These are phyloP conservation scores for Yamagishiella unicocca DNA, from an alignment of 139 green algal genomes.

Conservation along the genomic window DNA sequence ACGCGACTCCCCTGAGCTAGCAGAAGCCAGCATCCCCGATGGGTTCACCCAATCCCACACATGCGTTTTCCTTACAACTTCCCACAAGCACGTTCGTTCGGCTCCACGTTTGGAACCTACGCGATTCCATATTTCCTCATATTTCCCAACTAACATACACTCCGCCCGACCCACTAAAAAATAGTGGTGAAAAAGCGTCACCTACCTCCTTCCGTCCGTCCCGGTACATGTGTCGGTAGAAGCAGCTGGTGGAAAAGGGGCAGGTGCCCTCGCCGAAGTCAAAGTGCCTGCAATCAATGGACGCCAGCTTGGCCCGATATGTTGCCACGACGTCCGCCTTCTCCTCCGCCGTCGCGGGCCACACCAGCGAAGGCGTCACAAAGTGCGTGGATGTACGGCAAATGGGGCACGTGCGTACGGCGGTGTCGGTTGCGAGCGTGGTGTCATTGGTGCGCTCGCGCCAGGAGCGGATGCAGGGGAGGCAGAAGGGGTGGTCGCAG, in stretches of 20 bases:
- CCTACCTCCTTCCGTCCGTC: constrained; percentile 70
- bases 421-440: constrained; percentile 37
- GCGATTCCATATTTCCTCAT: background rate
- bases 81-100: background rate
- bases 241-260: constrained; percentile 88
- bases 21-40: too few relatives aligned
- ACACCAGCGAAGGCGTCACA: constrained; percentile 77
- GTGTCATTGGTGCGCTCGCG: constrained; percentile 40
- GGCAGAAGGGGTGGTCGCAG: constrained; percentile 90
- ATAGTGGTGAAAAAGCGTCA: background rate
- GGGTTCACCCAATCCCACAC: background rate
- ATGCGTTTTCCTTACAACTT: background rate
- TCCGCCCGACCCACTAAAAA: background rate
- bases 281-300: constrained; percentile 77
- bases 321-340: constrained; percentile 60
- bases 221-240: constrained; percentile 82
- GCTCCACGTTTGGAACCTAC: background rate
- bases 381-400: constrained; percentile 79
- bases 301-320: constrained; percentile 71
- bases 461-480: constrained; percentile 89
- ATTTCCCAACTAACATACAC: background rate
- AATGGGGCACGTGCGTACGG: constrained; percentile 79
- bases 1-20: too few relatives aligned
- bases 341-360: constrained; percentile 72
- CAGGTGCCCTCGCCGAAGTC: constrained; percentile 63